These are phyloP conservation scores for Lactuca sativa DNA, from an alignment of 129 eudicot species.

Conservation along the genomic window DNA sequence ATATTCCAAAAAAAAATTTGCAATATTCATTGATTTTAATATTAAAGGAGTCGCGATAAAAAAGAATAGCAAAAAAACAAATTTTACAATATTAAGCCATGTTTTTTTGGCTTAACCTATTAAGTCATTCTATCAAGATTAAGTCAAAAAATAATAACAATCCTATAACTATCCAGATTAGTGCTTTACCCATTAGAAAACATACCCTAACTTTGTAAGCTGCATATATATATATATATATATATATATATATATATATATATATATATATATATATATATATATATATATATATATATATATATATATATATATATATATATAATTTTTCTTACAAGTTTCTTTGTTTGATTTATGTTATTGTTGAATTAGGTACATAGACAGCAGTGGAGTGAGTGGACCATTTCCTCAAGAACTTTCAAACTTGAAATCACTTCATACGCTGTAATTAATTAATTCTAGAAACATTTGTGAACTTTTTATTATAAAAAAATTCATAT, in stretches of 20 bases:
- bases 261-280: no score
- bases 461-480: not conserved
- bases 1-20: no score
- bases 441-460: conserved; percentile 40
- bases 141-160: no score
- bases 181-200: no score
- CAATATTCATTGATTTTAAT: no score
- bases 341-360: not conserved
- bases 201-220: not conserved
- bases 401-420: conserved; percentile 67
- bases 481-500: not conserved
- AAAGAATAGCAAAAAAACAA: no score
- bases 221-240: not conserved
- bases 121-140: no score
- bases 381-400: conserved; percentile 75
- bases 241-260: no score
- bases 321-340: not conserved
- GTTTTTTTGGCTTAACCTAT: no score
- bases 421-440: conserved; percentile 55
- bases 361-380: conserved; percentile 54
- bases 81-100: no score
- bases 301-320: not conserved
- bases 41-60: no score
- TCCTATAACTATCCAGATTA: no score
- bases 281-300: not conserved